A percentile compares a stretch with the other conserved stretches of the same genome.
phyloP scores from a whole-genome alignment of 169 alveolate species.

The Fabrea salina region DNA sequence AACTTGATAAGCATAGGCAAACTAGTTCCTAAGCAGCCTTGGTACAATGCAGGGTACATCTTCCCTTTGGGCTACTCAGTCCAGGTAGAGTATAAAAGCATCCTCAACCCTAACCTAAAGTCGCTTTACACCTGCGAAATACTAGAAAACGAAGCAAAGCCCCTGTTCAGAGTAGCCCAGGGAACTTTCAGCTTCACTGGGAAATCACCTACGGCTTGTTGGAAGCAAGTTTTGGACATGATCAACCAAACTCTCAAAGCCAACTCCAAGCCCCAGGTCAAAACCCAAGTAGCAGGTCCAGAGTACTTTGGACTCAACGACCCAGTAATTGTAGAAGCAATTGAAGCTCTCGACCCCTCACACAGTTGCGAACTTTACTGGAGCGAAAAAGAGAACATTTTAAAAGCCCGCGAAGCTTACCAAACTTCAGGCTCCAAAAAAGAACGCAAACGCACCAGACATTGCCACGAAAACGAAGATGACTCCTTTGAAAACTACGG shows the following conservation, averaged over 20 bases:
- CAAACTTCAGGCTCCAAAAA: neutral
- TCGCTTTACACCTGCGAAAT: neutral
- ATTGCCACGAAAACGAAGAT: neutral
- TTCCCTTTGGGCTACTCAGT: conserved; percentile 33
- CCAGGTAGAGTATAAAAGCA: neutral
- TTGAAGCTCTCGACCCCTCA: neutral
- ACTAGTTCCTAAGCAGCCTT: neutral
- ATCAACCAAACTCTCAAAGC: conserved; percentile 16
- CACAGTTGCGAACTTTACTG: conserved; percentile 21
- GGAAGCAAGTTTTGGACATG: conserved; percentile 18
- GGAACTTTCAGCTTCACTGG: conserved; percentile 3
- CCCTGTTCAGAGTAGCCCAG: conserved; percentile 2
- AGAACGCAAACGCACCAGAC: conserved; percentile 5
- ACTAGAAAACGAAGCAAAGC: neutral
- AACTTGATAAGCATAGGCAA: neutral
- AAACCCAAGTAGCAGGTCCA: conserved; percentile 32
- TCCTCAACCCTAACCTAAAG: neutral
- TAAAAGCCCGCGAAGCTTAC: conserved; percentile 18
- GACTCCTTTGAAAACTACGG: neutral
- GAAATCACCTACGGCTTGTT: conserved; percentile 25
- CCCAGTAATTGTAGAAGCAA: conserved; percentile 15
- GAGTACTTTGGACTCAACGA: conserved; percentile 30
- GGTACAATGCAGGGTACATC: conserved; percentile 32
- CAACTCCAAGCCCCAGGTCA: neutral
- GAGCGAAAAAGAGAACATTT: conserved; percentile 24